phyloP scores from a whole-genome alignment of 2,329 filamentous ascomycete species.

The Myotisia sp. region DNA sequence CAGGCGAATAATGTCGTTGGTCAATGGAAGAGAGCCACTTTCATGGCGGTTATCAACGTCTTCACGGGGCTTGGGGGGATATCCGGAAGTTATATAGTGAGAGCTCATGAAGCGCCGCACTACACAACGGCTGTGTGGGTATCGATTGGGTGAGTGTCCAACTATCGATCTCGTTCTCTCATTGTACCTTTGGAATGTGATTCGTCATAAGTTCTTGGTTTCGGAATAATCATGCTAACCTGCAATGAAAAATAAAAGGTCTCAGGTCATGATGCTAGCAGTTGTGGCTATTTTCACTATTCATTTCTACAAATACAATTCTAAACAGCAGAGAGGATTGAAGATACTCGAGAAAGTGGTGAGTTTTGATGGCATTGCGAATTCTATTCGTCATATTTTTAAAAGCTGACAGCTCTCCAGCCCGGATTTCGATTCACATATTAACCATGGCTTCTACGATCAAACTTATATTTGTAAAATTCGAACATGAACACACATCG shows the following conservation, averaged over 20 bases:
- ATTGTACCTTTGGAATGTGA: neutral
- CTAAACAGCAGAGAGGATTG: constrained; percentile 33
- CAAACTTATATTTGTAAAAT: too few species aligned
- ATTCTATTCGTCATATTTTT: too few species aligned
- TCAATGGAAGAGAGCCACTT: constrained; percentile 52
- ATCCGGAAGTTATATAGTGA: constrained; percentile 52
- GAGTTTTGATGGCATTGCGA: too few species aligned
- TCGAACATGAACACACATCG: too few species aligned
- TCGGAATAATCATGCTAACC: too few species aligned
- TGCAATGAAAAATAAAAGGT: constrained; percentile 24
- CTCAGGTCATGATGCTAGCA: constrained; percentile 44
- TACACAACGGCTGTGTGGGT: constrained; percentile 55
- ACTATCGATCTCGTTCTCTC: neutral
- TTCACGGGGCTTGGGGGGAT: constrained; percentile 51
- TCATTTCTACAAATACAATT: constrained; percentile 42
- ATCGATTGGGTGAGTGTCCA: constrained; percentile 39
- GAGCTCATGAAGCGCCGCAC: constrained; percentile 44
- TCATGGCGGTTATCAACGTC: constrained; percentile 45
- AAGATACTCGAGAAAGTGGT: constrained; percentile 37
- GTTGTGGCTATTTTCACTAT: constrained; percentile 39
- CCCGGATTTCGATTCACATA: constrained; percentile 24
- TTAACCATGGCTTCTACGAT: too few species aligned
- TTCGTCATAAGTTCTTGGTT: neutral
- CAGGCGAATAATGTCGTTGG: constrained; percentile 49
- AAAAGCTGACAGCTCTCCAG: too few species aligned